A percentile compares a stretch with the other conserved stretches of the same genome.
These are phyloP conservation scores for Coniophora puteana DNA, from an alignment of 1,284 basidiomycete genomes.

Conservation along the genomic window DNA sequence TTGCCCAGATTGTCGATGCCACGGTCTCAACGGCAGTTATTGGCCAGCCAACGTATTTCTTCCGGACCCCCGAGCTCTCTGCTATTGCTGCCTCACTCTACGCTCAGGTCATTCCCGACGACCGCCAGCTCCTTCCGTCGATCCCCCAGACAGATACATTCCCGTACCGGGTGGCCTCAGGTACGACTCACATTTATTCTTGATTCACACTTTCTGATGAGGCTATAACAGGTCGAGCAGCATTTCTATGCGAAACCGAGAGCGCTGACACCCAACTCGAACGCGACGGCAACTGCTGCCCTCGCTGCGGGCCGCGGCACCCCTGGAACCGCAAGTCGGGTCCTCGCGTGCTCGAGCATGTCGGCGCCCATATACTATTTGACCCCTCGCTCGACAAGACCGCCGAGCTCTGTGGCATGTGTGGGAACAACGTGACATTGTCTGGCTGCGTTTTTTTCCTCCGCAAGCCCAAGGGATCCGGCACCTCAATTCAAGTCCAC, in stretches of 20 bases:
- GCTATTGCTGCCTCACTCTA: not conserved
- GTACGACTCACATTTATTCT: not conserved
- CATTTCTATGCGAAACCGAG: not conserved
- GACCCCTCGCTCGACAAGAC: not conserved
- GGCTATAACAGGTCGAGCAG: not conserved
- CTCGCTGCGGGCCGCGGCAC: not conserved
- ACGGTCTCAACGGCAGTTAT: not conserved
- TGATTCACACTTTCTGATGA: not conserved
- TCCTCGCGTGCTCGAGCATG: not conserved
- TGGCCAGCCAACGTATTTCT: not conserved
- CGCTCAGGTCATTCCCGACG: not conserved
- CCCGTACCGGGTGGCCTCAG: not conserved
- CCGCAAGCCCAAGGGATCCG: constrained; percentile 17
- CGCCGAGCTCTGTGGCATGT: not conserved
- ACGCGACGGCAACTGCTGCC: not conserved
- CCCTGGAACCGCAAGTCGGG: not conserved
- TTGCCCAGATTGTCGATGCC: not conserved
- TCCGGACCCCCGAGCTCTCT: not conserved
- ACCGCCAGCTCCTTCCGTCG: not conserved
- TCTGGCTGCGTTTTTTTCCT: not conserved
- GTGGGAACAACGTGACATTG: not conserved
- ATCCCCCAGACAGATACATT: not conserved
- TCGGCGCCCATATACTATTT: not conserved
- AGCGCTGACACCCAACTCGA: not conserved
- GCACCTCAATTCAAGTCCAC: constrained; percentile 20